Evolutionary conservation across 208 protist species (phyloP), one percentile per base, ranked within the genome.

Genomic region (Leishmania gerbilli): DNA sequence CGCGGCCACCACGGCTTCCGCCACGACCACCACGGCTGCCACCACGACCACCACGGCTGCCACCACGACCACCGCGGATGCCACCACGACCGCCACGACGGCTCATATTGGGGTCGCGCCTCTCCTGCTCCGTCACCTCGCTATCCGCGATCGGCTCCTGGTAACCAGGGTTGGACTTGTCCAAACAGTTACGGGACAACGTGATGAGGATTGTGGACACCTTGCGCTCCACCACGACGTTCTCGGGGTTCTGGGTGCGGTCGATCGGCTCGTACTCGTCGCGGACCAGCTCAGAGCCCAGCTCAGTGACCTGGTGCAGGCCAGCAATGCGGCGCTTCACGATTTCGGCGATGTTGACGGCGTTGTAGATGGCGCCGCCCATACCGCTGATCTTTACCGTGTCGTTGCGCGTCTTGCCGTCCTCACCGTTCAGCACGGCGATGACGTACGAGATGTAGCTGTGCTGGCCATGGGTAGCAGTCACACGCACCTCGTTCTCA

Each of bases 321-420:
- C 95, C 95, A 31, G 79, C 84, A 58, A 98, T 95, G 82, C 96
- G 91, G 78, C 93, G 93, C 88, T 98, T 98, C 71, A 98, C 87
- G 77, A 98, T 95, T 84, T 98, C 96, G 37, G 93, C 95, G 77
- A 98, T 95, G 89, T 96, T 97, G 74, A 98, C 94, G 75, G 90
- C 94, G 86, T 95, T 98, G 86, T 89, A 95, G 82, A 98, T 97
- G 58, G 96, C 93, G 42, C 88, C 86, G 53, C 95, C 96, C 93
- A 98, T 97, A 34, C 89, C 96, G 68, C 91, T 95, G 87, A 98
- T 92, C 88, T 94, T 96, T 82, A 98, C 86, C 8, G 88, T 95
- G 88, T 97, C 94, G 58, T 95, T 87, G 88, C 94, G 88, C 56
- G 87, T 85, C 89, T 91, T 95, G 37, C 90, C 93, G 5, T 95